These are phyloP conservation scores for Boletus eberwhitei DNA, from an alignment of 768 basidiomycete genomes.

Conservation along the genomic window DNA sequence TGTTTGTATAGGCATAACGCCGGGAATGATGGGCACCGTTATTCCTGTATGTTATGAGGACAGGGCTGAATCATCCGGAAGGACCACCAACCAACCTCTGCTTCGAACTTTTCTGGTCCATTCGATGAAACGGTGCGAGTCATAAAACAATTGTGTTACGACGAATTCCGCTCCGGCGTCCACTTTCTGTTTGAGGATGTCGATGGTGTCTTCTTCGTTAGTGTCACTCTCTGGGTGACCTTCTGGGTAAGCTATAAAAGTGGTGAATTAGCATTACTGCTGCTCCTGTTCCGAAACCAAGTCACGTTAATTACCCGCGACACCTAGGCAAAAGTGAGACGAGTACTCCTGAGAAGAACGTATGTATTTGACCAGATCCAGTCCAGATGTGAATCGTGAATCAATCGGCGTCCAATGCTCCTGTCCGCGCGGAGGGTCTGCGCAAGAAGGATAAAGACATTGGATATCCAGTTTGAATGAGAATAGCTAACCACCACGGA, in stretches of 20 bases:
- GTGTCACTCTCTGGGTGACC: conserved; percentile 66
- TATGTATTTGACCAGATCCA: conserved; percentile 92
- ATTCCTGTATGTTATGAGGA: conserved; percentile 59
- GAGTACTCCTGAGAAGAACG: conserved; percentile 72
- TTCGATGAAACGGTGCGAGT: conserved; percentile 77
- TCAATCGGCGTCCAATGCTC: conserved; percentile 91
- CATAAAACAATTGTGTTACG: conserved; percentile 96
- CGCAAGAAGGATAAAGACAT: not conserved
- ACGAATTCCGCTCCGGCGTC: conserved; percentile 96
- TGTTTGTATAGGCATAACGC: conserved; percentile 97
- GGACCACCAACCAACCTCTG: conserved; percentile 66
- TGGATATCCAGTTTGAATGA: not conserved
- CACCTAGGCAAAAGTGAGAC: conserved; percentile 88
- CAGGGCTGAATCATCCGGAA: not conserved
- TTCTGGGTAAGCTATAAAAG: conserved; percentile 77
- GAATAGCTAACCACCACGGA: conserved; percentile 73
- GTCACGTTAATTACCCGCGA: conserved; percentile 61
- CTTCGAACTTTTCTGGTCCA: conserved; percentile 75
- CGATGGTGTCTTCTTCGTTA: conserved; percentile 61
- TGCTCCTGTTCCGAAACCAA: not conserved
- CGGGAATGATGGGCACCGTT: conserved; percentile 85
- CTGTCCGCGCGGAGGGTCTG: conserved; percentile 90
- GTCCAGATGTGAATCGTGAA: conserved; percentile 76
- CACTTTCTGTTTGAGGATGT: conserved; percentile 78
- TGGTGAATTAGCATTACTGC: not conserved